phyloP scores from a whole-genome alignment of 768 basidiomycete species.

The Hypsizygus marmoreus region DNA sequence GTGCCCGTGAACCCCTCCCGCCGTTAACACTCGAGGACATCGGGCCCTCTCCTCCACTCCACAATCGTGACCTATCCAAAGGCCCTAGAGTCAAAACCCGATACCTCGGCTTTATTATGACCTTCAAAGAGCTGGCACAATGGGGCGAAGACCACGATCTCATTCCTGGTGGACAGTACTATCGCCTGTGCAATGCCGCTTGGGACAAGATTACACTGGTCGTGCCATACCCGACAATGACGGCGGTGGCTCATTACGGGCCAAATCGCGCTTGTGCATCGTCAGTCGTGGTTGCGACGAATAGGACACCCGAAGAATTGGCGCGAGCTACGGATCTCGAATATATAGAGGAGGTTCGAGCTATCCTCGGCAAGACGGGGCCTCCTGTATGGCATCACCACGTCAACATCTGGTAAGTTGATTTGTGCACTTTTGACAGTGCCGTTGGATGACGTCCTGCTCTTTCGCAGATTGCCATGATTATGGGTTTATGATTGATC shows the following conservation, averaged over 20 bases:
- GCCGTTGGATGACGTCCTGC: too few relatives aligned
- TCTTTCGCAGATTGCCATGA: too few relatives aligned
- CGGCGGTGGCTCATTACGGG: not conserved
- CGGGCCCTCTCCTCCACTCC: not conserved
- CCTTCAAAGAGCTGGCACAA: not conserved
- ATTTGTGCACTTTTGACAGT: too few relatives aligned
- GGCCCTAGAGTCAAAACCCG: not conserved
- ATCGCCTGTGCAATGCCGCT: not conserved
- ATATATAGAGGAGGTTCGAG: slow-evolving; percentile 5
- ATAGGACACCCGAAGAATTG: too few relatives aligned
- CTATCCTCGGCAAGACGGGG: slow-evolving; percentile 3
- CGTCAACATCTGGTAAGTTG: slow-evolving; percentile 4
- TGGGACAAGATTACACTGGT: too few relatives aligned
- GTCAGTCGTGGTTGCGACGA: slow-evolving; percentile 5
- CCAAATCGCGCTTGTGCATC: not conserved
- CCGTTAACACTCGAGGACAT: too few relatives aligned
- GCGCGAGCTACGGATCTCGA: slow-evolving; percentile 2
- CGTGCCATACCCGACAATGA: not conserved
- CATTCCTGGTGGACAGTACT: not conserved
- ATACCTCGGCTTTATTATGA: slow-evolving; percentile 1
- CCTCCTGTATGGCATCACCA: slow-evolving; percentile 11
- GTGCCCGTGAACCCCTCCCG: too few relatives aligned
- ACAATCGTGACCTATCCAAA: not conserved
- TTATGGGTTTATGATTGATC: too few relatives aligned
- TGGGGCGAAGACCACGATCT: slow-evolving; percentile 1